A percentile compares a stretch with the other conserved stretches of the same genome.
These are phyloP conservation scores for Marvania coccoides DNA, from an alignment of 139 green algal genomes.

Conservation along the genomic window DNA sequence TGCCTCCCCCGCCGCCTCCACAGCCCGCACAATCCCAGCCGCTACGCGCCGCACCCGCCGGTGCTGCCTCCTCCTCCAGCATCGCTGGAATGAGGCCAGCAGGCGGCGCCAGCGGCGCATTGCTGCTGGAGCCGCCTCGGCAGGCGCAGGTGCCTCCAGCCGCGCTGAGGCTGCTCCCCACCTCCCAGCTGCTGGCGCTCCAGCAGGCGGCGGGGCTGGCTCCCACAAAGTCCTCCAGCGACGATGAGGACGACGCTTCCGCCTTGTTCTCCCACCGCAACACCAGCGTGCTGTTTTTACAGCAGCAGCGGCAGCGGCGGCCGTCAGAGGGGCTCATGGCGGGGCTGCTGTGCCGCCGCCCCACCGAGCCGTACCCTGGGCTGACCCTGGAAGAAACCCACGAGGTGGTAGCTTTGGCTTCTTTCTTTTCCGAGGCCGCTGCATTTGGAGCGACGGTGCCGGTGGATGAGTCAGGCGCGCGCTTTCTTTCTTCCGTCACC, in stretches of 20 bases:
- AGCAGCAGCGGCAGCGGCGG: background rate
- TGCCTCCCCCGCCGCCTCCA: background rate
- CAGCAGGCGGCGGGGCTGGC: no score
- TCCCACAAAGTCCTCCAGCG: no score
- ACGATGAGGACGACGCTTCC: no score
- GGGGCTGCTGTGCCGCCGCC: background rate
- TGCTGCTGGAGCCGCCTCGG: no score
- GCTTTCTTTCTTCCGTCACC: constrained; percentile 7
- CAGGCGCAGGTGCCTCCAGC: no score
- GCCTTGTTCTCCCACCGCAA: no score
- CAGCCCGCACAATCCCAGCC: no score
- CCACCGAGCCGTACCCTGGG: background rate
- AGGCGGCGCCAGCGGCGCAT: no score
- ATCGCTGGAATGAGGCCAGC: no score
- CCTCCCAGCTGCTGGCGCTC: no score
- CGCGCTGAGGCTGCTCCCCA: no score
- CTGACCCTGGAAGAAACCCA: constrained; percentile 5
- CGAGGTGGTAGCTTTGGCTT: constrained; percentile 1
- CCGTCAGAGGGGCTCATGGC: background rate
- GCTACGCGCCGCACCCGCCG: background rate
- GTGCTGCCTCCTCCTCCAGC: background rate
- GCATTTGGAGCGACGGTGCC: background rate
- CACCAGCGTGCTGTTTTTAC: background rate
- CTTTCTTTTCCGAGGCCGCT: background rate
- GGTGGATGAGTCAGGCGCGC: constrained; percentile 2